A percentile compares a stretch with the other conserved stretches of the same genome.
These are phyloP conservation scores for Magnolia officinalis DNA, from an alignment of 164 flowering plant genomes.

Conservation along the genomic window DNA sequence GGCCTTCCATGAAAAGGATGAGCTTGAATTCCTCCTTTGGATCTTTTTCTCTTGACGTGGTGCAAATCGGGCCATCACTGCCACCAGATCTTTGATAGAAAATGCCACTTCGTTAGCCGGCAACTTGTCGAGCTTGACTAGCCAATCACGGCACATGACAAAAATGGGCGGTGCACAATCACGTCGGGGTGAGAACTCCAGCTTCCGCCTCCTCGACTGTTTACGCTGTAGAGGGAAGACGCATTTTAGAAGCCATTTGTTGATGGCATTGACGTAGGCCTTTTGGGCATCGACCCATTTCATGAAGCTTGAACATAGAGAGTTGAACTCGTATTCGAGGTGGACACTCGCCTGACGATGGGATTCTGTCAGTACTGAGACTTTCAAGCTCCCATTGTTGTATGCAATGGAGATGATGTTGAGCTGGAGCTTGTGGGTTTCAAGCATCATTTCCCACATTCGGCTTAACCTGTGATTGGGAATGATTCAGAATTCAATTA, in stretches of 20 bases:
- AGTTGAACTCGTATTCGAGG: constrained; percentile 52
- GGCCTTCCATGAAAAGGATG: constrained; percentile 24
- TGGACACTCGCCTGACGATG: constrained; percentile 51
- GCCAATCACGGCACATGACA: constrained; percentile 66
- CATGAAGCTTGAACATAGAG: constrained; percentile 54
- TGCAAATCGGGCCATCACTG: constrained; percentile 46
- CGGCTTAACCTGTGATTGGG: constrained; percentile 52
- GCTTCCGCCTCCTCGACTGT: constrained; percentile 38
- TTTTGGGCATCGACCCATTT: constrained; percentile 74
- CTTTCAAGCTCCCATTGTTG: constrained; percentile 34
- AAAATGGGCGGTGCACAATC: constrained; percentile 70
- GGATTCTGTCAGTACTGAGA: constrained; percentile 56
- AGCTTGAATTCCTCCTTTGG: constrained; percentile 34
- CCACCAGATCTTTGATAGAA: constrained; percentile 50
- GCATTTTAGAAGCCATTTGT: constrained; percentile 78
- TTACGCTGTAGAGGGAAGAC: constrained; percentile 35
- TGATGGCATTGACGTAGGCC: constrained; percentile 59
- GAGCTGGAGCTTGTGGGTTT: constrained; percentile 72
- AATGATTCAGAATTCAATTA: background rate
- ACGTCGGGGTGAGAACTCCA: constrained; percentile 30
- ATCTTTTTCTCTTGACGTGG: constrained; percentile 74
- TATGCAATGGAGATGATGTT: constrained; percentile 51
- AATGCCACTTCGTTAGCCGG: constrained; percentile 52
- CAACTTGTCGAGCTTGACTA: constrained; percentile 40
- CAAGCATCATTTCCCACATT: constrained; percentile 92